phyloP scores from a whole-genome alignment of 305 asterid genomes.

The Fraxinus sp. region DNA sequence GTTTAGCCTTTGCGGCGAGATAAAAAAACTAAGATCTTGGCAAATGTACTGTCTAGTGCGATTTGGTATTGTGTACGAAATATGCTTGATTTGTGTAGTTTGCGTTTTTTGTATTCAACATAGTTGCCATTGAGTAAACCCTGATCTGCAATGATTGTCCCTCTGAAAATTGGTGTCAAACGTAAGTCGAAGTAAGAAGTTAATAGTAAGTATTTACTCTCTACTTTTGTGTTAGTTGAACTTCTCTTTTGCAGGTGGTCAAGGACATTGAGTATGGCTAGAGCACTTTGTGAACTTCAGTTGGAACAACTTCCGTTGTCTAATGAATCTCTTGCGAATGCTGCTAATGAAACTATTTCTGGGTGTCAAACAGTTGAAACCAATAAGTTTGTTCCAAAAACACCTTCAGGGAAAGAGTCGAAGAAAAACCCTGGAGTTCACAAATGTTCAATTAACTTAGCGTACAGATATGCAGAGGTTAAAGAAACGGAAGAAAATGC shows the following conservation, averaged over 20 bases:
- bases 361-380: constrained; percentile 22
- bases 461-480: constrained; percentile 23
- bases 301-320: constrained; percentile 43
- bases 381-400: constrained; percentile 45
- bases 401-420: constrained; percentile 63
- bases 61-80: neutral
- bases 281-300: constrained; percentile 80
- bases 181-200: neutral
- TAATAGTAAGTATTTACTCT: neutral
- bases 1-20: neutral
- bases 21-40: neutral
- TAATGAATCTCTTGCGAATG: constrained; percentile 6
- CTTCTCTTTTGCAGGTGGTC: constrained; percentile 58
- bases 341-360: constrained; percentile 24
- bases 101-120: neutral
- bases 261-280: constrained; percentile 76
- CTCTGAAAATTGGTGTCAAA: neutral
- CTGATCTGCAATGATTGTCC: neutral
- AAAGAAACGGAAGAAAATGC: constrained; percentile 22
- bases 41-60: neutral
- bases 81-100: neutral
- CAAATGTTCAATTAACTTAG: constrained; percentile 28
- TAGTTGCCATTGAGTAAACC: neutral
- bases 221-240: neutral
- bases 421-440: constrained; percentile 28